These are phyloP conservation scores for Flueggea neowawraea DNA, from an alignment of 441 rosid genomes.

Conservation along the genomic window DNA sequence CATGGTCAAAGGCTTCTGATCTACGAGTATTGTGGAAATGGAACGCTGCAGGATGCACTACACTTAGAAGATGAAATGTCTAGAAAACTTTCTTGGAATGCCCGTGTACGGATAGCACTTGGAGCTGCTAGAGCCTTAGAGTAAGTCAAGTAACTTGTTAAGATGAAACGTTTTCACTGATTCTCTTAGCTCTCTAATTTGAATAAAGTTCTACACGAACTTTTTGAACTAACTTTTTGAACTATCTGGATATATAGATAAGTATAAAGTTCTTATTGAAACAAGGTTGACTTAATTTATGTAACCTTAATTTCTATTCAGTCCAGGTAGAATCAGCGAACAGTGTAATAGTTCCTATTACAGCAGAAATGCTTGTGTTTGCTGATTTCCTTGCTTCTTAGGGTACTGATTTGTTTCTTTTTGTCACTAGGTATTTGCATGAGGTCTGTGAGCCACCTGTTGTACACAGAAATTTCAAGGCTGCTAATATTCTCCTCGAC, in stretches of 20 bases:
- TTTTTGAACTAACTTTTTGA: too few relatives aligned
- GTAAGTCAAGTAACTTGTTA: slow-evolving; percentile 48
- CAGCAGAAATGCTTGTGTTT: too few relatives aligned
- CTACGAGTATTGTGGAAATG: slow-evolving; percentile 81
- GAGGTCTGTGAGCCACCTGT: slow-evolving; percentile 92
- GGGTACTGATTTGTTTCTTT: slow-evolving; percentile 19
- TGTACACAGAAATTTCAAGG: slow-evolving; percentile 85
- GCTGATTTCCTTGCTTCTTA: not conserved
- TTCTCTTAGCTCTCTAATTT: too few relatives aligned
- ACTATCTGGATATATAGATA: too few relatives aligned
- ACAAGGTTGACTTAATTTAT: too few relatives aligned
- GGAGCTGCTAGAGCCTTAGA: slow-evolving; percentile 96
- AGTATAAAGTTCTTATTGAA: too few relatives aligned
- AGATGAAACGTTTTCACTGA: not conserved
- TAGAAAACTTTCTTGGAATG: slow-evolving; percentile 70
- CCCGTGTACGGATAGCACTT: slow-evolving; percentile 77
- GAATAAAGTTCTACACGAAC: too few relatives aligned
- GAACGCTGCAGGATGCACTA: slow-evolving; percentile 79
- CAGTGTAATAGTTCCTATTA: too few relatives aligned
- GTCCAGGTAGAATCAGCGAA: too few relatives aligned
- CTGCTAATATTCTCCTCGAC: slow-evolving; percentile 82
- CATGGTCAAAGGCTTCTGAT: slow-evolving; percentile 87
- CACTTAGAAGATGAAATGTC: slow-evolving; percentile 79
- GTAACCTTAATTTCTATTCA: too few relatives aligned
- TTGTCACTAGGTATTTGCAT: slow-evolving; percentile 71